Conservation (phyloP, 352 stramenopile species). For the Blastocystis sp. region DNA sequence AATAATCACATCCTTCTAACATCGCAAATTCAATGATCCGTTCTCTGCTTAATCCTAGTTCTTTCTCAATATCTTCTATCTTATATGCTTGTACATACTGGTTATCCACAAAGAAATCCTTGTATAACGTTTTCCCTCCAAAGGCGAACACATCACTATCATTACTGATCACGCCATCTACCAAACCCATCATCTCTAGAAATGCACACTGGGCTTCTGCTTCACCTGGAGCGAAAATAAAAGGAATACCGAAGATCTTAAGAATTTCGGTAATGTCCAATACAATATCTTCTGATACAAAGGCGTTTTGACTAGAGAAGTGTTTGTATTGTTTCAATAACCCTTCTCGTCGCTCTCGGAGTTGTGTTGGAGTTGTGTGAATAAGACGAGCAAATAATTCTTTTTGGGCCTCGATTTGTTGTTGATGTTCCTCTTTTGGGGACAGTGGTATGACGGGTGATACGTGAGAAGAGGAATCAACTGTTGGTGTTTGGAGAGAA, state of each 20-base stretch:
- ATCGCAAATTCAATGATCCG: conserved; percentile 83
- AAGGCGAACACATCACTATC: conserved; percentile 93
- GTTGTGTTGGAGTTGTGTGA: not conserved
- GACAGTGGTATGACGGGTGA: not conserved
- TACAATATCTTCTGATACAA: conserved; percentile 70
- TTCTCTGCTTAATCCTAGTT: conserved; percentile 86
- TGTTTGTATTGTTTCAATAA: conserved; percentile 71
- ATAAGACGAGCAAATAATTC: not conserved
- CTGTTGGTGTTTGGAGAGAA: not conserved
- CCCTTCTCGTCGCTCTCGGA: not conserved
- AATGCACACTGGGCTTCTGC: conserved; percentile 95
- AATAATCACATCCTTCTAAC: conserved; percentile 93
- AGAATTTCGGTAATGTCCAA: conserved; percentile 90
- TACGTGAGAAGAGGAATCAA: not conserved
- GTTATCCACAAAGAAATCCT: conserved; percentile 98
- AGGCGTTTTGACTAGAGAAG: conserved; percentile 72
- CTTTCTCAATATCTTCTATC: conserved; percentile 83
- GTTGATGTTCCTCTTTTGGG: not conserved
- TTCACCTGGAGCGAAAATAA: conserved; percentile 96
- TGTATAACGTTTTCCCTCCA: conserved; percentile 89
- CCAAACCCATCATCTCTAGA: conserved; percentile 88
- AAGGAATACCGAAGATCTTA: conserved; percentile 93
- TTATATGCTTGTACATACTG: conserved; percentile 97
- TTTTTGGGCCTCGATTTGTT: not conserved
- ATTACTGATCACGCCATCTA: conserved; percentile 96